Percentiles rank a stretch among this genome's conserved stretches.
These are phyloP conservation scores for Serendipita indica DNA, from an alignment of 768 basidiomycete genomes.

Conservation along the genomic window DNA sequence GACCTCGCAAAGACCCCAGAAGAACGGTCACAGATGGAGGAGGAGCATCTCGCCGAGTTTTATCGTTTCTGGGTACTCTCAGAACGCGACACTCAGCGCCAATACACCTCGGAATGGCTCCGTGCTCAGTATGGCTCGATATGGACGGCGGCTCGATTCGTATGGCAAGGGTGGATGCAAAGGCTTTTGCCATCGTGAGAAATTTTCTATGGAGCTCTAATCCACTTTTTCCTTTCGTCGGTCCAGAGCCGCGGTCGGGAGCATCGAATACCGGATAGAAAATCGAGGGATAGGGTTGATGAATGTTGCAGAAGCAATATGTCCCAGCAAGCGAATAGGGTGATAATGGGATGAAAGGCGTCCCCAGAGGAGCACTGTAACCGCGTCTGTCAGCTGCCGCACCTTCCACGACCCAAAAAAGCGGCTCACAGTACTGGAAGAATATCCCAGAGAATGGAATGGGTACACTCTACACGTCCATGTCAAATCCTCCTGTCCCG, in stretches of 20 bases:
- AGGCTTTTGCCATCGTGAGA: background rate
- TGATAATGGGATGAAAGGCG: conserved; percentile 18
- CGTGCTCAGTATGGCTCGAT: conserved; percentile 44
- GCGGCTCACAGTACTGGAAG: conserved; percentile 19
- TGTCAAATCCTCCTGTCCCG: background rate
- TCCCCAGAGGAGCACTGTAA: conserved; percentile 18
- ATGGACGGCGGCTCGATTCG: conserved; percentile 40
- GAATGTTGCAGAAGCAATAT: conserved; percentile 16
- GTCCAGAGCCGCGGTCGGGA: conserved; percentile 3
- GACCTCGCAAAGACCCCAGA: conserved; percentile 25
- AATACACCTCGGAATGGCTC: conserved; percentile 55
- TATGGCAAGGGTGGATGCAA: conserved; percentile 31
- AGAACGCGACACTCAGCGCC: conserved; percentile 40
- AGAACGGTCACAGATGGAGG: conserved; percentile 43
- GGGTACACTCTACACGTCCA: conserved; percentile 15
- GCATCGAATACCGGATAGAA: conserved; percentile 17
- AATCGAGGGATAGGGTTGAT: conserved; percentile 19
- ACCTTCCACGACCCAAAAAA: background rate
- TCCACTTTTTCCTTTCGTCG: background rate
- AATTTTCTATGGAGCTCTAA: background rate
- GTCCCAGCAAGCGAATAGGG: conserved; percentile 16
- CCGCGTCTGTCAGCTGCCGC: background rate
- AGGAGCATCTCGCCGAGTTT: conserved; percentile 42
- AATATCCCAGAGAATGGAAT: conserved; percentile 18
- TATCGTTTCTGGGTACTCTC: conserved; percentile 61